phyloP scores from a whole-genome alignment of 1,284 basidiomycete species.

The Serendipita sp. region DNA sequence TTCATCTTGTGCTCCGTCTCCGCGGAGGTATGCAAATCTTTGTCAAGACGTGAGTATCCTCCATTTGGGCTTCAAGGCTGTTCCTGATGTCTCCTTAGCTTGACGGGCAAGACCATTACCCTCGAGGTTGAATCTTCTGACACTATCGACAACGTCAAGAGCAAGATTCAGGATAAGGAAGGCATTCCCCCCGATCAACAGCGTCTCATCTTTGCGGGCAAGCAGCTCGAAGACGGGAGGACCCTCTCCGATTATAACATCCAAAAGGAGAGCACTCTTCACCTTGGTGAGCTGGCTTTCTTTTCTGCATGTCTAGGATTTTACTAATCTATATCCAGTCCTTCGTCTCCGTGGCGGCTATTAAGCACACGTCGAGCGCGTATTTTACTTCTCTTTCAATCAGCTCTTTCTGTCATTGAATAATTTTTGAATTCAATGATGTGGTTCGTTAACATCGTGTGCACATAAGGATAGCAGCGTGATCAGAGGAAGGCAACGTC shows the following conservation, averaged over 20 bases:
- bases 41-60: conserved; percentile 27
- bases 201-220: conserved; percentile 36
- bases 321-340: conserved; percentile 36
- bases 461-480: not conserved
- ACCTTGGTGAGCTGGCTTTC: conserved; percentile 34
- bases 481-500: too few relatives aligned
- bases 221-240: conserved; percentile 29
- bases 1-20: conserved; percentile 43
- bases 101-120: conserved; percentile 46
- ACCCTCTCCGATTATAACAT: conserved; percentile 34
- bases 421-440: not conserved
- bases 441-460: not conserved
- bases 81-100: conserved; percentile 17
- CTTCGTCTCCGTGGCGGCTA: conserved; percentile 65
- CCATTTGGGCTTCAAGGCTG: not conserved
- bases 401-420: not conserved
- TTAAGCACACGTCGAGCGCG: conserved; percentile 15
- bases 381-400: not conserved
- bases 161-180: conserved; percentile 36
- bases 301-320: conserved; percentile 26
- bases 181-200: conserved; percentile 36
- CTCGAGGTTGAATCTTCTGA: conserved; percentile 43
- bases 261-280: conserved; percentile 59
- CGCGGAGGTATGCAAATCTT: conserved; percentile 42
- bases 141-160: conserved; percentile 41